Conservation (phyloP, 192 early-diverging fungal species). For the Fimicolochytrium jonesii region DNA sequence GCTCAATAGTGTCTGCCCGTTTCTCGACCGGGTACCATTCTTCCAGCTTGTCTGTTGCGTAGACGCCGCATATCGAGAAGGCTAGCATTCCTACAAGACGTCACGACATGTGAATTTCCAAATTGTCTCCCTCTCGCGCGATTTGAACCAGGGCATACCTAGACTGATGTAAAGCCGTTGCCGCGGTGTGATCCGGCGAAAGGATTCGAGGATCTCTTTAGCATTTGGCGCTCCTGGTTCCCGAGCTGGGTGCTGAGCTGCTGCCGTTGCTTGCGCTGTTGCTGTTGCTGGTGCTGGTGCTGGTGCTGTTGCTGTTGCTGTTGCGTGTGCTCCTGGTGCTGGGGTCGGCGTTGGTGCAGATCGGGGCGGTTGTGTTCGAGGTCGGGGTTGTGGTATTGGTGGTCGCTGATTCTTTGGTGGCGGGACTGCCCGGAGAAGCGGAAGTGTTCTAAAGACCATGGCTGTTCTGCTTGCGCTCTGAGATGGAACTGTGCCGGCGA, state of each 20-base stretch:
- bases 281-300: slow-evolving; percentile 23
- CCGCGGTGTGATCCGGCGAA: not conserved
- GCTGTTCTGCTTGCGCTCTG: not conserved
- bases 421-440: not conserved
- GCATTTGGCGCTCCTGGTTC: not conserved
- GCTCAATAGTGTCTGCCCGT: not conserved
- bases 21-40: slow-evolving; percentile 5
- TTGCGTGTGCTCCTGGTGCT: slow-evolving; percentile 7
- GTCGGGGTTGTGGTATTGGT: not conserved
- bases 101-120: not conserved
- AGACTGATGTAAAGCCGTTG: not conserved
- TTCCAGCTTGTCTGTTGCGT: slow-evolving; percentile 1
- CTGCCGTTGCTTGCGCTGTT: slow-evolving; percentile 13
- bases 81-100: not conserved
- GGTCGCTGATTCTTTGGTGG: not conserved
- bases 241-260: slow-evolving; percentile 8
- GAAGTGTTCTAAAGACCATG: not conserved
- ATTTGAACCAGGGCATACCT: not conserved
- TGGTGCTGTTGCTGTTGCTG: slow-evolving; percentile 2
- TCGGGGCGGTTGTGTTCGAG: not conserved
- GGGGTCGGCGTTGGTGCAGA: not conserved
- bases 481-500: no score
- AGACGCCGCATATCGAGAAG: not conserved
- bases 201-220: not conserved
- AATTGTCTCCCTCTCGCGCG: not conserved